phyloP scores from a whole-genome alignment of 2,329 filamentous ascomycete species.

The Colletotrichum musae region DNA sequence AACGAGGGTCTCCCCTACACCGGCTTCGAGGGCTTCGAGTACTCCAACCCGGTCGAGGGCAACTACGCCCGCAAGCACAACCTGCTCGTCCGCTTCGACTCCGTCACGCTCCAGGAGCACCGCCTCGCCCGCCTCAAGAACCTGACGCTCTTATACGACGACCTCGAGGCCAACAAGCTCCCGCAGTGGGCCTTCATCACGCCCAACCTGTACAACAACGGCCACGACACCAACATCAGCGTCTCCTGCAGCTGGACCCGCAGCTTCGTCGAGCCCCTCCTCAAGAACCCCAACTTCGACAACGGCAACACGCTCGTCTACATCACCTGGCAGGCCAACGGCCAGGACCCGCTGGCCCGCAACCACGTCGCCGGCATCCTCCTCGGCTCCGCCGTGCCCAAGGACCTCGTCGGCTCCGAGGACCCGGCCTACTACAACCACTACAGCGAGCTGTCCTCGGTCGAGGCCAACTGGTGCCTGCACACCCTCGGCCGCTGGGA shows the following conservation, averaged over 20 bases:
- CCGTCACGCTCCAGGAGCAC: background rate
- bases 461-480: conserved; percentile 59
- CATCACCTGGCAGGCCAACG: conserved; percentile 85
- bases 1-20: conserved; percentile 51
- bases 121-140: conserved; percentile 24
- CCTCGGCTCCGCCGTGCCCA: conserved; percentile 80
- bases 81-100: conserved; percentile 25
- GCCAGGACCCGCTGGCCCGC: conserved; percentile 71
- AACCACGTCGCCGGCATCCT: conserved; percentile 81
- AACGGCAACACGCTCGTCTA: conserved; percentile 67
- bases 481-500: conserved; percentile 79
- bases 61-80: conserved; percentile 30
- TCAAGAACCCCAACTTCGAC: conserved; percentile 67
- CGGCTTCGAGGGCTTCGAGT: conserved; percentile 40
- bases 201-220: conserved; percentile 28
- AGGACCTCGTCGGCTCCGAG: conserved; percentile 73
- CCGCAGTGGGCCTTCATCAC: conserved; percentile 27
- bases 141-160: conserved; percentile 14
- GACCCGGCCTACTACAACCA: conserved; percentile 81
- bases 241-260: conserved; percentile 64
- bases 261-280: conserved; percentile 66
- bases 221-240: conserved; percentile 33
- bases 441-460: conserved; percentile 75
- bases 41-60: conserved; percentile 15
- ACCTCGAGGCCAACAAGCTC: conserved; percentile 14